Base-by-base conservation (phyloP, 2,329 filamentous ascomycete genomes). In the Xylaria hypoxylon region DNA sequence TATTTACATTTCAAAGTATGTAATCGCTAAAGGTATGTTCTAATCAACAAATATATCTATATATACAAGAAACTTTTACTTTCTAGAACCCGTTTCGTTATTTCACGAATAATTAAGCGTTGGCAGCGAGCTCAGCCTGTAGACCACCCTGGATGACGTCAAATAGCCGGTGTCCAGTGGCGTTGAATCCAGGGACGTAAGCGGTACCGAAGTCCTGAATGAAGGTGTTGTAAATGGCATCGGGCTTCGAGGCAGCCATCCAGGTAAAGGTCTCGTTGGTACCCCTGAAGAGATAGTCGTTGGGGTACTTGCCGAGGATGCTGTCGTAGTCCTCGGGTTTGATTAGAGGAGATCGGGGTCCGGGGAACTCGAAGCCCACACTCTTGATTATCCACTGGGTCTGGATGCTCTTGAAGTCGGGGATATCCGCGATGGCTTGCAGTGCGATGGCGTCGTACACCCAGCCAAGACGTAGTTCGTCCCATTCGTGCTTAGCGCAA, bases 211-310 rank as follows among this genome's bases (percentile, higher is more conserved):
- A 69, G 28, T 69, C 60, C 35, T 67, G 59, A 28, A 69, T 69
- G 42, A 59, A 69, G 42, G 64, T 69, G 67, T 67, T 63, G 56
- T 69, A 68, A 51, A 22, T 51, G 5, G 44, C 50, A 6, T 40
- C 61, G 31, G 67, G 64, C 67, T 70, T 70, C 13, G 50, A 57
- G 15, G 62, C 55, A 17, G 65, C 65, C 3, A 70, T 11, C 67
- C 67, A 70, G 22, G 65, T 69, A 35, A 70, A 70, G 19, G 69
- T 70, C 17, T 48, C 55, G 62, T 70, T 70, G 59, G 67, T 70
- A 45, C 67, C 69, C 8, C 61, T 28, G 61, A 69, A 64, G 55
- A 70, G 64, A 6, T 58, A 33, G 59, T 69, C 64, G 51, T 69
- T 67, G 40, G 67, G 67, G 62, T 33, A 70, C 61, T 44, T 61